A percentile compares a stretch with the other conserved stretches of the same genome.
phyloP scores from a whole-genome alignment of 176 grass and related monocot species.

The Stipa capillata region DNA sequence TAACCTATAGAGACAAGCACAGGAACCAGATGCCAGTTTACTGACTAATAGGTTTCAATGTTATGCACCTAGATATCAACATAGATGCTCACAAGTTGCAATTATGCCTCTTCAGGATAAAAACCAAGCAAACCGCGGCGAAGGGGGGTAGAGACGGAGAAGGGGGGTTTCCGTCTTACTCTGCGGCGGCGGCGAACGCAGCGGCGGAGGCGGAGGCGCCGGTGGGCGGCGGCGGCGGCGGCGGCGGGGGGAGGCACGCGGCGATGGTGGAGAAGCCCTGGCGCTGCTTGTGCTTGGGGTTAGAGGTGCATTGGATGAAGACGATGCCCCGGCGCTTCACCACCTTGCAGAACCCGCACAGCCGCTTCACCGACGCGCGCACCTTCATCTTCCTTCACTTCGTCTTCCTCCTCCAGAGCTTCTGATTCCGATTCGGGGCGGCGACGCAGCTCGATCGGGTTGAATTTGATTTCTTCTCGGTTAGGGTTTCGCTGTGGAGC shows the following conservation, averaged over 20 bases:
- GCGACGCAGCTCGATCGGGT: not conserved
- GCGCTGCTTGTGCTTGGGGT: conserved; percentile 95
- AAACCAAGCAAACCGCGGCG: not conserved
- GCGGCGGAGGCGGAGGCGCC: not conserved
- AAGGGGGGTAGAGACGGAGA: not conserved
- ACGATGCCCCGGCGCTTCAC: conserved; percentile 91
- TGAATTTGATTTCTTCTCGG: not conserved
- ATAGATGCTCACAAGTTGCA: not conserved
- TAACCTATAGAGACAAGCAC: not conserved
- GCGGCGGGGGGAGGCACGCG: conserved; percentile 9
- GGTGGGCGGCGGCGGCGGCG: not conserved
- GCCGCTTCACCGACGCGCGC: conserved; percentile 83
- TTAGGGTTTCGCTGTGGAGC: conserved; percentile 1
- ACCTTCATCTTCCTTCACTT: conserved; percentile 68
- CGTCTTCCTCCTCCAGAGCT: not conserved
- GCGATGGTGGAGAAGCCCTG: conserved; percentile 88
- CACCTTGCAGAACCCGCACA: conserved; percentile 79
- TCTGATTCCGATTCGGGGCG: not conserved
- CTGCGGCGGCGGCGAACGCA: not conserved
- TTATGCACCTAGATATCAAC: not conserved
- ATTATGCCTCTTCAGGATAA: not conserved
- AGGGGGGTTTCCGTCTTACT: conserved; percentile 6
- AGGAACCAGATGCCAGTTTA: not conserved
- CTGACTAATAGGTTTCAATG: not conserved
- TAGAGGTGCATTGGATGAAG: conserved; percentile 74